Base-by-base conservation (phyloP, 345 rosid genomes). In the Barbarea vulgaris region DNA sequence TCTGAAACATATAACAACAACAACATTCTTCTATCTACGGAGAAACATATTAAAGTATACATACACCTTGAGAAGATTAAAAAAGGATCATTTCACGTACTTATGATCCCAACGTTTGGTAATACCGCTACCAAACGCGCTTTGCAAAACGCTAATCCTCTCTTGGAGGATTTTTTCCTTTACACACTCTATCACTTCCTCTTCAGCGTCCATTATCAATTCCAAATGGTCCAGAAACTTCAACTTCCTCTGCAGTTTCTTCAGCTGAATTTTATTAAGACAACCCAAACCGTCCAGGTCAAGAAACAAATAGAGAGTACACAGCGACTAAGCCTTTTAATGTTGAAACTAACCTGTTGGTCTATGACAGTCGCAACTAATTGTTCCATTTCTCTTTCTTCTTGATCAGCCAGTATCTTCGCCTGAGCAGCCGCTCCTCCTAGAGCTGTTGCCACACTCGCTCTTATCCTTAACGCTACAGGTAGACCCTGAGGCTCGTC, bases 351-450 rank as follows among this genome's bases (percentile, higher is more conserved):
- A 67, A 90, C 97, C 90, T 92, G 98, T 39, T 93, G 77, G 41
- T 90, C 91, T 62, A 89, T 73, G 69, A 95, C 66, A 25, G 67
- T 83, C 17, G 93, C 88, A 61, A 82, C 83, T 75, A 90, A 74
- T 42, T 80, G 82, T 70, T 89, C 90, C 75, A 86, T 88, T 76
- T 92, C 96, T 73, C 80, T 80, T 46, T 87, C 97, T 85, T 95
- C 99, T 75, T 90, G 90, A 71, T 80, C 90, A n/a, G 88, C 99
- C 87, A 92, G 81, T 62, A 85, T 44, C 80, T 90, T 95, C 14
- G 93, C 97, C 56, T 77, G 87, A 78, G 96, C 91, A 71, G 96
- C 93, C 46, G 87, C 89, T 1, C 90, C 84, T 77, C 99, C 97
- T 30, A 90, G 87, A 64, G 93, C 89, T 28, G 94, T 86, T 51